Evolutionary conservation across 352 stramenopile species (phyloP).

Genomic region (Aphanomyces euteiches): DNA sequence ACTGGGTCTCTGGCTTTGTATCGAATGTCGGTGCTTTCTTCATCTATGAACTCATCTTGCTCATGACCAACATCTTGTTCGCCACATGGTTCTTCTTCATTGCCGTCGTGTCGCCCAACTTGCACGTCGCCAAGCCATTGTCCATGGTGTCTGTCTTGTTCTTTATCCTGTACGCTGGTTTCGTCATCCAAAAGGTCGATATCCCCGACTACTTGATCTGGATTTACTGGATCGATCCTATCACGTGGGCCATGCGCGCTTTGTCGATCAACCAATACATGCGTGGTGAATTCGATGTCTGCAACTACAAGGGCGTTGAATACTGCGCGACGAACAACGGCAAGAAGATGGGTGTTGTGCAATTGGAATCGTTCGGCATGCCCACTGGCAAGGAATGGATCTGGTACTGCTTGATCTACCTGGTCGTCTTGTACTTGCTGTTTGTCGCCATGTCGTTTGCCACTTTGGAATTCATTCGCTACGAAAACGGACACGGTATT

Average conservation of each 20-base stretch:
- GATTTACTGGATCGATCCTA: slow-evolving; percentile 39
- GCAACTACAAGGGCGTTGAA: slow-evolving; percentile 14
- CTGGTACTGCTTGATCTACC: slow-evolving; percentile 30
- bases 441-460: slow-evolving; percentile 34
- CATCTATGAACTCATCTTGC: slow-evolving; percentile 6
- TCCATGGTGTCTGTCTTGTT: slow-evolving; percentile 26
- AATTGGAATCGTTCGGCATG: slow-evolving; percentile 37
- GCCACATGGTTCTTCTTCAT: slow-evolving; percentile 35
- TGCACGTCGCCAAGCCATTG: slow-evolving; percentile 29
- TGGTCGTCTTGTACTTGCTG: slow-evolving; percentile 33
- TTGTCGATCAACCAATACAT: slow-evolving; percentile 19
- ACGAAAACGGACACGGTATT: neutral
- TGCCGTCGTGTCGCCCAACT: slow-evolving; percentile 15
- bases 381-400: slow-evolving; percentile 38
- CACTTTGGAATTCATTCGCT: slow-evolving; percentile 31
- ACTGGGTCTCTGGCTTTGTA: slow-evolving; percentile 52
- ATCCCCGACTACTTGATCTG: slow-evolving; percentile 35
- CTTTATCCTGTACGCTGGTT: slow-evolving; percentile 34
- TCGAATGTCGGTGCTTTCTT: neutral
- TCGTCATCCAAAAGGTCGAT: slow-evolving; percentile 28
- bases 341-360: neutral
- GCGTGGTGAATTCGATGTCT: slow-evolving; percentile 9
- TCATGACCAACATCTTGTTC: slow-evolving; percentile 41
- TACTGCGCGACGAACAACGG: slow-evolving; percentile 20
- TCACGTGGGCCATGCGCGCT: slow-evolving; percentile 32